A percentile compares a stretch with the other conserved stretches of the same genome.
phyloP scores from a whole-genome alignment of 1,284 basidiomycete species.

The Golubevia pallescens region DNA sequence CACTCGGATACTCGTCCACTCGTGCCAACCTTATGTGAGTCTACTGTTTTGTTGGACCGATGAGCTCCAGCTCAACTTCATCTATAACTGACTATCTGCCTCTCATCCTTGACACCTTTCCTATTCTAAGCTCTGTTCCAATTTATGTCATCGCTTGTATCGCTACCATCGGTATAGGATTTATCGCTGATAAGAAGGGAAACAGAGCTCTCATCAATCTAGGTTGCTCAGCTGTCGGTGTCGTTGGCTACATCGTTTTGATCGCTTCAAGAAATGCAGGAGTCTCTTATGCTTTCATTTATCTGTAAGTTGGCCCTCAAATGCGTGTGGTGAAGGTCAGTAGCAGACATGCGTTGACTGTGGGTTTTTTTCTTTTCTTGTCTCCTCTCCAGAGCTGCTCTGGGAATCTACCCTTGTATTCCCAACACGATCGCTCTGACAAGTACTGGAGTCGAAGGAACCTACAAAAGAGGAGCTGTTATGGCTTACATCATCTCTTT shows the following conservation, averaged over 20 bases:
- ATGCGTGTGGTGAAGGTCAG: neutral
- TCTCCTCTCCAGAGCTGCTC: slow-evolving; percentile 7
- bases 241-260: slow-evolving; percentile 37
- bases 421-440: slow-evolving; percentile 43
- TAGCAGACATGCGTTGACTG: neutral
- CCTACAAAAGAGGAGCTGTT: slow-evolving; percentile 38
- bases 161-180: slow-evolving; percentile 34
- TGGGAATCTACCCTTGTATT: slow-evolving; percentile 28
- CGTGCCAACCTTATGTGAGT: no score
- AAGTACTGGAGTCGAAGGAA: slow-evolving; percentile 29
- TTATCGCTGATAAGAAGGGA: slow-evolving; percentile 32
- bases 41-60: no score
- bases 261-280: slow-evolving; percentile 24
- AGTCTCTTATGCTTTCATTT: slow-evolving; percentile 33
- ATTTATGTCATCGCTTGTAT: slow-evolving; percentile 34
- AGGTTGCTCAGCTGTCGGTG: slow-evolving; percentile 22
- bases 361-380: neutral
- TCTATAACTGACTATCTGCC: no score
- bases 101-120: no score
- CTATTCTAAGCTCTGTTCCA: slow-evolving; percentile 16
- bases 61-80: no score
- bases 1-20: slow-evolving; percentile 17
- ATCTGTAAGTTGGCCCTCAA: slow-evolving; percentile 20
- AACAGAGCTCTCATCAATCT: slow-evolving; percentile 33
- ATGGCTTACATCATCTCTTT: slow-evolving; percentile 17